Conservation (phyloP, 805 yeast species). For the Nakazawaea laoshanensis region DNA sequence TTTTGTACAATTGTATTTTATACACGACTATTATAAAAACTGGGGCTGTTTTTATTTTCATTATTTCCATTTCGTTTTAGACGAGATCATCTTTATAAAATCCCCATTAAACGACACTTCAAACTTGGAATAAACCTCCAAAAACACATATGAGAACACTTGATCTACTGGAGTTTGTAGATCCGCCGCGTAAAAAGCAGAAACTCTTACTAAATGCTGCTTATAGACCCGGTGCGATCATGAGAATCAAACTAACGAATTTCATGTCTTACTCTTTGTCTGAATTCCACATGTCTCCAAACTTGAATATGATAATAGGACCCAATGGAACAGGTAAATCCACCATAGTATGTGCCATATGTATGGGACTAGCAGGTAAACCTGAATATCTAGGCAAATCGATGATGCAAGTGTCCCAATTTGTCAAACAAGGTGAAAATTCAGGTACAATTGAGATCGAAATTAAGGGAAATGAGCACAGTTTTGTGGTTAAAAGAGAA, state of each 20-base stretch:
- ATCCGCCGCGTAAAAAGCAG: slow-evolving; percentile 15
- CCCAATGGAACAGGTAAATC: slow-evolving; percentile 97
- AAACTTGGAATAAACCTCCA: background rate
- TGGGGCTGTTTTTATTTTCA: no score
- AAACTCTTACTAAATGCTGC: slow-evolving; percentile 3
- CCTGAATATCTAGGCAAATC: slow-evolving; percentile 66
- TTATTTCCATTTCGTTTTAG: no score
- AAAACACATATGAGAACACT: background rate
- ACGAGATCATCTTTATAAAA: no score
- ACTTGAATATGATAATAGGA: slow-evolving; percentile 85
- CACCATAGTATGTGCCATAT: slow-evolving; percentile 87
- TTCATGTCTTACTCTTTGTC: slow-evolving; percentile 64
- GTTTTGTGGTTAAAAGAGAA: slow-evolving; percentile 34
- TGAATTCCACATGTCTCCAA: slow-evolving; percentile 72
- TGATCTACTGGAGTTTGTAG: slow-evolving; percentile 10
- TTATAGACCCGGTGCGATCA: slow-evolving; percentile 32
- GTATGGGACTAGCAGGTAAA: slow-evolving; percentile 80
- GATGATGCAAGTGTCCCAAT: slow-evolving; percentile 48
- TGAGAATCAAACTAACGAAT: slow-evolving; percentile 44
- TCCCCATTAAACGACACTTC: no score
- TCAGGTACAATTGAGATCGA: slow-evolving; percentile 41
- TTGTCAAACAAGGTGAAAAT: slow-evolving; percentile 61
- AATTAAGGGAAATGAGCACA: slow-evolving; percentile 29
- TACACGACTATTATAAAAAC: no score
- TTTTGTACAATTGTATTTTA: no score